Percentiles rank a stretch among this genome's conserved stretches.
Evolutionary conservation across 306 rosid species (phyloP).

Genomic region (Lotus japonicus): DNA sequence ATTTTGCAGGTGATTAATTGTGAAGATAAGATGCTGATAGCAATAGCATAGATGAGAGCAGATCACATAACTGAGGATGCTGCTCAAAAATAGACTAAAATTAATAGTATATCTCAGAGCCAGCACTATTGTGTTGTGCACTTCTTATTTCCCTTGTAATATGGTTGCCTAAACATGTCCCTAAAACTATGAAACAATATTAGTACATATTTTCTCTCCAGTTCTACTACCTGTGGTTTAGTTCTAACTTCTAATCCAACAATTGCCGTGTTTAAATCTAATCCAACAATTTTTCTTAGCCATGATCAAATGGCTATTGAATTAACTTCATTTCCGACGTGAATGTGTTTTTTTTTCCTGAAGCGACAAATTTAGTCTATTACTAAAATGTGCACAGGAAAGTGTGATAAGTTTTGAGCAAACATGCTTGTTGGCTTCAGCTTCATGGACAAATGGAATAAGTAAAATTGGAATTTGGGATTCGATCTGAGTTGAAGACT

Average conservation of each 20-base stretch:
- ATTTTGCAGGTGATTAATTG: not conserved
- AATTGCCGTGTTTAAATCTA: not conserved
- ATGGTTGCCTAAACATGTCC: not conserved
- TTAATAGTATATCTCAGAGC: not conserved
- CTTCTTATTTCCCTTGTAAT: not conserved
- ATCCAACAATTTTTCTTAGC: not conserved
- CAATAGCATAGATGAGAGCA: not conserved
- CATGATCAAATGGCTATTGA: too few relatives aligned
- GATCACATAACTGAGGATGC: not conserved
- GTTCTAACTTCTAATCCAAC: not conserved
- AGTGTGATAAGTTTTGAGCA: too few relatives aligned
- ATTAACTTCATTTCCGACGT: too few relatives aligned
- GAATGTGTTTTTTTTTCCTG: too few relatives aligned
- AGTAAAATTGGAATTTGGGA: not conserved
- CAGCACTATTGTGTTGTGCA: not conserved
- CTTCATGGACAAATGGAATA: not conserved
- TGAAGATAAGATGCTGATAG: slow-evolving; percentile 6
- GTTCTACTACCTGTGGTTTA: not conserved
- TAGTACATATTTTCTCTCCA: slow-evolving; percentile 11
- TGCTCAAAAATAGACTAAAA: not conserved
- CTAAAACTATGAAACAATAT: not conserved
- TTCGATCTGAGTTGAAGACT: too few relatives aligned
- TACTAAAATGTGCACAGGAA: too few relatives aligned
- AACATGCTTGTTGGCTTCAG: too few relatives aligned
- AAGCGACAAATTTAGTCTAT: too few relatives aligned